Conservation (phyloP, 176 grass and related monocot genomes). For the Cenchrus purpureus region DNA sequence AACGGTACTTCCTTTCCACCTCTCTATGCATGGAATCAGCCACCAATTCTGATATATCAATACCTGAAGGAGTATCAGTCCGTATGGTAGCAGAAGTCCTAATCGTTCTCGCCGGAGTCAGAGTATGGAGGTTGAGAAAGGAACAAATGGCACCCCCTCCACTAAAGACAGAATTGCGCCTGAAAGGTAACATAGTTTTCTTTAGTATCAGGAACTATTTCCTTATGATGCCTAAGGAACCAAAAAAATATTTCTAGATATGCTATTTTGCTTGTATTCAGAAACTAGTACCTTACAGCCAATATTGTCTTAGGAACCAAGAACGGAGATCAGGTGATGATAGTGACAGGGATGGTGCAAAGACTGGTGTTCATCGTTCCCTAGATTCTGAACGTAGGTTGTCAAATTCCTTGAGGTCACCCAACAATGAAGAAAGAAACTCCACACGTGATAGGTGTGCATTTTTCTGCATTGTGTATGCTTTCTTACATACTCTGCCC, state of each 20-base stretch:
- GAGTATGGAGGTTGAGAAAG: conserved; percentile 59
- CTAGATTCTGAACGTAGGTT: conserved; percentile 30
- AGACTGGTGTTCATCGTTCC: conserved; percentile 30
- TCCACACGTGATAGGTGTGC: conserved; percentile 44
- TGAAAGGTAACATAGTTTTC: conserved; percentile 58
- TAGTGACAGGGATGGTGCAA: conserved; percentile 34
- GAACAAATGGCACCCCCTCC: conserved; percentile 42
- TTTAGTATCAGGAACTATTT: background rate
- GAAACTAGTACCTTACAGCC: conserved; percentile 33
- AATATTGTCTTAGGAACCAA: conserved; percentile 46
- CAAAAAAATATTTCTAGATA: background rate
- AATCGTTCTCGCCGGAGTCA: conserved; percentile 48
- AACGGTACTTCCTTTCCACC: background rate
- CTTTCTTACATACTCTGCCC: background rate
- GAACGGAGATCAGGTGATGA: conserved; percentile 47
- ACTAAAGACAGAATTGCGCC: conserved; percentile 43
- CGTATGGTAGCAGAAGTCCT: conserved; percentile 58
- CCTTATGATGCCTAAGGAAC: background rate
- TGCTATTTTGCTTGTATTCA: conserved; percentile 22
- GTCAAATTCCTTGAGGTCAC: conserved; percentile 47
- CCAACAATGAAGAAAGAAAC: conserved; percentile 37
- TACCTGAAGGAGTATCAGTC: conserved; percentile 65
- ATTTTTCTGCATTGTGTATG: background rate
- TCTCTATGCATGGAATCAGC: conserved; percentile 10
- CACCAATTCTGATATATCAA: conserved; percentile 28